Evolutionary conservation across 305 asterid genomes (phyloP).

Genomic region (Solanum hybrid): DNA sequence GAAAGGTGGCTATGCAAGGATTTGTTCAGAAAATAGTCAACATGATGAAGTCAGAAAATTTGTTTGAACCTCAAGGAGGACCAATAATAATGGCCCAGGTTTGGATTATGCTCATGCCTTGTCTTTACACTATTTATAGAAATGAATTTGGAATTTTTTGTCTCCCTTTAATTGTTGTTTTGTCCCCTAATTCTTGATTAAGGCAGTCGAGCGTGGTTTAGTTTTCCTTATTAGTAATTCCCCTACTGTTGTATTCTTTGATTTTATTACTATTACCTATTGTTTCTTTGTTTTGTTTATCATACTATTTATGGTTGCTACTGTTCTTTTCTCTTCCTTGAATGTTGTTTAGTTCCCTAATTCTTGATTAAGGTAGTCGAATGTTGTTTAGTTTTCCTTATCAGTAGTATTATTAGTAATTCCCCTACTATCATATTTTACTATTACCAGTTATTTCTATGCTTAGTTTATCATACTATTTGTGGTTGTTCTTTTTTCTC

Average conservation of each 20-base stretch:
- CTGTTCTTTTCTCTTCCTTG: neutral
- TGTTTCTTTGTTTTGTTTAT: neutral
- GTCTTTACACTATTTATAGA: neutral
- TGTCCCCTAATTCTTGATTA: neutral
- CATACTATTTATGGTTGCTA: neutral
- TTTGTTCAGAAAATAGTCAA: constrained; percentile 60
- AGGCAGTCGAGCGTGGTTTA: neutral
- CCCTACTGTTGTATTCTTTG: neutral
- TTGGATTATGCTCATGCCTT: neutral
- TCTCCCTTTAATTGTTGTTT: neutral
- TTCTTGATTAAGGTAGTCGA: neutral
- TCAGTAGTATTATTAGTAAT: neutral
- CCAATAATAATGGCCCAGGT: constrained; percentile 93
- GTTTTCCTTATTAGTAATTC: neutral
- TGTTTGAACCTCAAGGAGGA: constrained; percentile 95
- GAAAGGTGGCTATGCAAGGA: constrained; percentile 77
- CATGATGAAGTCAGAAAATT: constrained; percentile 65
- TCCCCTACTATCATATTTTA: neutral
- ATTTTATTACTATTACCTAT: neutral
- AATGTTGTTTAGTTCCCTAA: neutral
- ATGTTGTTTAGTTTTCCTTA: neutral
- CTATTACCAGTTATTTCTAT: neutral
- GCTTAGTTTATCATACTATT: neutral
- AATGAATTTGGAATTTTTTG: neutral
- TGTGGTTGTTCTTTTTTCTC: neutral